Base-by-base conservation (phyloP, 1,139 yeast species). In the Scheffersomyces lignicola region DNA sequence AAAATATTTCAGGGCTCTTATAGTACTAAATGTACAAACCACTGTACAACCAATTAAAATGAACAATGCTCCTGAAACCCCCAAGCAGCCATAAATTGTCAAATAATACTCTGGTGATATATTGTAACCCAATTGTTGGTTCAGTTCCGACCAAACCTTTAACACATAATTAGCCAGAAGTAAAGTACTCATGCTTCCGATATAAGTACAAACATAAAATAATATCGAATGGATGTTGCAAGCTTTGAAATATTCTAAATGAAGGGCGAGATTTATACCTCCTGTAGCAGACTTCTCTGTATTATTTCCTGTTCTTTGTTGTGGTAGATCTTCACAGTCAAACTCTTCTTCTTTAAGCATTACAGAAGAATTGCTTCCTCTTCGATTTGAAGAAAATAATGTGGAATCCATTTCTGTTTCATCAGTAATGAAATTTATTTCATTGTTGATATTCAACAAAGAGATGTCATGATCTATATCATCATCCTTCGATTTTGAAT, bases 71-170 rank as follows among this genome's bases (percentile, higher is more conserved):
- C 34, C 58, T 55, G 13, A 47, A 47, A 18, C 27, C 18, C 37
- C 58, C 53, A 9, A 57, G 50, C 5, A 44, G 51, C 54, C 54
- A 7, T 58, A 49, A 4, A 42, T 42, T 40, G 58, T 62, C 11
- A 45, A 44, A 8, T 39, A 38, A 13, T 44, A 51, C 3, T 51
- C 54, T 11, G 52, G 47, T 24, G 21, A 11, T 11, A 40, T 38
- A 28, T 54, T 59, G 22, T 40, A 31, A 3, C 60, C 60, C 4
- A 39, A 39, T 5, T 33, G 32, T n/a, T 45, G 38, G 36, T 59
- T 59, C 16, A 34, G 31, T 33, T 57, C 59, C 4, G 65, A 55
- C 63, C 63, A 58, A 18, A 38, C 31, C 31, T 54, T 57, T 34
- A 59, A 44, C 18, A 51, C 33, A 34, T 52, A 55, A 29, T 48